Conservation (phyloP, 192 early-diverging fungal genomes). For the Coemansia sp. region DNA sequence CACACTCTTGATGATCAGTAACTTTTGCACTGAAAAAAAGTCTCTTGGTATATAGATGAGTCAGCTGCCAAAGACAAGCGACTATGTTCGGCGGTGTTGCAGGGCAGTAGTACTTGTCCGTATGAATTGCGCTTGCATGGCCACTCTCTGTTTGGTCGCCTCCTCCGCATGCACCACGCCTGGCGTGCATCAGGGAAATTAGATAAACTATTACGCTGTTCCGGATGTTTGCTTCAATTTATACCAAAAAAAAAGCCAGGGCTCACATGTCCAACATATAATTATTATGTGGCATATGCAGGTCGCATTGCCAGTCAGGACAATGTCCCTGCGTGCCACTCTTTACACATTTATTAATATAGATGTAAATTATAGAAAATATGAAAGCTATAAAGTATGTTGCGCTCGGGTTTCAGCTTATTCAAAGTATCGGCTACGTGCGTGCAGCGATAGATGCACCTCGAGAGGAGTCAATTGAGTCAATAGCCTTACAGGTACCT, state of each 20-base stretch:
- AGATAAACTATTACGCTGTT: neutral
- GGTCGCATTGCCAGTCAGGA: neutral
- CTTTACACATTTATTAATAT: neutral
- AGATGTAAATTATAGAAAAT: neutral
- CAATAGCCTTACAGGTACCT: neutral
- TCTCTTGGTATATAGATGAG: neutral
- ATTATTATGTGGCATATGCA: neutral
- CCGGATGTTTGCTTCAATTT: neutral
- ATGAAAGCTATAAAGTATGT: slow-evolving; percentile 9
- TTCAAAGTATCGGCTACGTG: slow-evolving; percentile 2
- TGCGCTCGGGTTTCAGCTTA: slow-evolving; percentile 7
- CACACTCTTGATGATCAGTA: neutral
- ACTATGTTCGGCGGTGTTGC: too few relatives aligned
- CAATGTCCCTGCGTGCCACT: neutral
- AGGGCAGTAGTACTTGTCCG: neutral
- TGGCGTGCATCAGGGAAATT: slow-evolving; percentile 21
- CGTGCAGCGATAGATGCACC: slow-evolving; percentile 7
- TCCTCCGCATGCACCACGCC: slow-evolving; percentile 5
- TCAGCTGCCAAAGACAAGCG: neutral
- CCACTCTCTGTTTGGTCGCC: neutral
- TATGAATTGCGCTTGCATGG: neutral
- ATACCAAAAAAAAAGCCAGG: neutral
- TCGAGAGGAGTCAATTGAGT: neutral
- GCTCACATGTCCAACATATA: neutral
- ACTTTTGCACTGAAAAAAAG: neutral